Evolutionary conservation across 345 rosid genomes (phyloP), one percentile per base, ranked within the genome.

Genomic region (Corchorus capsularis): DNA sequence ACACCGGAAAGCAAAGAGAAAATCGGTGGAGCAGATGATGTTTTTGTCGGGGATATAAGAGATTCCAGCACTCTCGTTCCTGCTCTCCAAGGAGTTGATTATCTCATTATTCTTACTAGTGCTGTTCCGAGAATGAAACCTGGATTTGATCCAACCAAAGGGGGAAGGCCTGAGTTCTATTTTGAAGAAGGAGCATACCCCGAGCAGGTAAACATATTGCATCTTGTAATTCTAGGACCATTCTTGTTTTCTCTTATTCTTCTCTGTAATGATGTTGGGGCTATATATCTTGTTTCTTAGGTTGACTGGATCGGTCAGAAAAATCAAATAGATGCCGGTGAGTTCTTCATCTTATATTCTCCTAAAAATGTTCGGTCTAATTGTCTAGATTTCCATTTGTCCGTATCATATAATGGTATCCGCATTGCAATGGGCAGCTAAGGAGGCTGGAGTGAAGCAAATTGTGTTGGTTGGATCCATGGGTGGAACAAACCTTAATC

Each of bases 281-380:
- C 62, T 20, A 10, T 34, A 8, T 52, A 19, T 76, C 53, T 78
- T 34, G 65, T 27, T 17, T 83, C 49, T 63, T 62, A 96, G 98
- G 97, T 96, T 68, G 99, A 96, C 68, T 96, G 99, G 99, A 87
- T 89, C 77, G 99, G 99, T 77, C 99, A 93, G 92, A 96, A 93
- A 79, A 96, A 96, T 83, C 98, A 93, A 82, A 92, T 96, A 19
- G 97, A 96, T 84, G 92, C 89, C 47, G 99, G 97, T 93, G 82
- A 80, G 87, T 74, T 32, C 34, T 63, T 69, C 47, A 53, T 69
- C 47, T 49, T 75, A 35, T 17, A 65, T 54, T 4, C 66, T 71
- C 68, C 50, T 50, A 17, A 69, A 69, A 82, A 4, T 63, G 15
- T 74, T 75, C 27, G 69, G 43, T 59, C 46, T 56, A 53, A 9